Evolutionary conservation across 345 rosid genomes (phyloP), one percentile per base, ranked within the genome.

Genomic region (Raphanus raphanistrum): DNA sequence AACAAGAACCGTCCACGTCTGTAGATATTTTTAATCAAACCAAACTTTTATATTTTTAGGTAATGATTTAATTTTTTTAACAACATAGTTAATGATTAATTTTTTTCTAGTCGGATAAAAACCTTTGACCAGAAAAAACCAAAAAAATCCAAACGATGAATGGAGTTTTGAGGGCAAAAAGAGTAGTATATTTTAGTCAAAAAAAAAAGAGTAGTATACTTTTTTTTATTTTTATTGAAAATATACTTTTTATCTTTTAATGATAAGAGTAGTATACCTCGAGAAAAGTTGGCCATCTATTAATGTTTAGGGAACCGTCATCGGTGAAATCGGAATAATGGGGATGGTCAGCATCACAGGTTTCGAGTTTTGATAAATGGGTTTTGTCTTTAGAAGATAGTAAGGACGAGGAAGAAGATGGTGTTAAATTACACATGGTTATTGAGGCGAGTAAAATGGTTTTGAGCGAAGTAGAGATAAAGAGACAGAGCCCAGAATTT

Each of bases 201-300:
- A 21, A 21, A 73, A 73, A 25, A 9, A 32, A 2, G 41, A 28
- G 55, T 9, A 43, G 0, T 52, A 15, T 1, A 45, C 21, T 21
- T 21, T 7, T 9, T 48, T 48, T 48, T 45, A 12, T 45, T 48
- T 48, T 48, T 48, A 48, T 13, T 48, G 54, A n/a, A 43, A 43
- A 3, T 43, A 43, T 43, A 43, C 1, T 35, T 43, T 43, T 11
- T 11, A 43, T 43, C 1, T 43, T 11, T 11, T 43, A 11, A 43
- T 43, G 15, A 43, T 13, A 48, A 48, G 17, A 48, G 55, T 13
- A 48, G 17, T 48, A 63, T 81, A 95, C 99, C 97, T 95, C 90
- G 13, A 86, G 83, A 73, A 86, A 87, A 72, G 93, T 89, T 70
- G 98, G 99, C 96, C 92, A 89, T 85, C 90, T 86, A 21, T 70